phyloP scores from a whole-genome alignment of 148 eudicot genomes.

The Rhododendron kiyosumense region DNA sequence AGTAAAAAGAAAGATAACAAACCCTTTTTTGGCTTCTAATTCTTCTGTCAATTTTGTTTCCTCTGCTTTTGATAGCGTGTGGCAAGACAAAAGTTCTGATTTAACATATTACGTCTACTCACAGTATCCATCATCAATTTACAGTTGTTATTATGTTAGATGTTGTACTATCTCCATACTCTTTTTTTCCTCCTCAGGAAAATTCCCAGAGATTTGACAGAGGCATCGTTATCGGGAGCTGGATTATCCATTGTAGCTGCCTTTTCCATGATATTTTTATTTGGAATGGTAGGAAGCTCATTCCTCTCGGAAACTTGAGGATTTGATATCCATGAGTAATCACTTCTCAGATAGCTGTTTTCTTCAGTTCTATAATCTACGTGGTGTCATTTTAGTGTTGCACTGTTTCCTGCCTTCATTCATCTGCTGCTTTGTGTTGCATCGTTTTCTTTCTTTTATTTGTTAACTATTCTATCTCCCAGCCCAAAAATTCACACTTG shows the following conservation, averaged over 20 bases:
- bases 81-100: neutral
- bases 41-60: neutral
- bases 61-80: neutral
- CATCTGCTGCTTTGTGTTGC: neutral
- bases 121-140: neutral
- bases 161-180: neutral
- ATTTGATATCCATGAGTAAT: neutral
- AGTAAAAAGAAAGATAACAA: neutral
- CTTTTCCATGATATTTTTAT: constrained; percentile 73
- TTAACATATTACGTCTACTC: neutral
- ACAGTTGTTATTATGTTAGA: neutral
- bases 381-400: neutral
- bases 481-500: neutral
- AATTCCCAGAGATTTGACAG: constrained; percentile 97
- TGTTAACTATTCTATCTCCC: neutral
- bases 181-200: constrained; percentile 43
- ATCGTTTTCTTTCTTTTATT: neutral
- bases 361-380: neutral
- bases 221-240: constrained; percentile 94
- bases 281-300: constrained; percentile 79
- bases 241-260: constrained; percentile 90
- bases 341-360: neutral
- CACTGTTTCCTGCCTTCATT: neutral
- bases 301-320: constrained; percentile 5
- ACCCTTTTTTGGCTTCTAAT: neutral